Evolutionary conservation across 169 alveolate genomes (phyloP), one percentile per base, ranked within the genome.

Genomic region (Plasmodium inui): DNA sequence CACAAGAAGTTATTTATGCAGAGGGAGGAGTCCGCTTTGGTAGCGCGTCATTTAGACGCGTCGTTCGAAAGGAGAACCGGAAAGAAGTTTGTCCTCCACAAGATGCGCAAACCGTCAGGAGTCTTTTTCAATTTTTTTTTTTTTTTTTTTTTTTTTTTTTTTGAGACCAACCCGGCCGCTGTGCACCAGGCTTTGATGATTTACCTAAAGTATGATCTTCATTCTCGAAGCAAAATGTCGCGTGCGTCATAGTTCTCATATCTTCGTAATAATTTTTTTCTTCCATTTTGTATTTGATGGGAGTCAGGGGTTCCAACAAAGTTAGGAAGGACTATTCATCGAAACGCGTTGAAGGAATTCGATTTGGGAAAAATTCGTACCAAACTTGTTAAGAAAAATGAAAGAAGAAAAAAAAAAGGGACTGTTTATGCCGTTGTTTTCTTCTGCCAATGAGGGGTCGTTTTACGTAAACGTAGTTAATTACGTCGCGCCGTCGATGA

Each of bases 151-250:
- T 74, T 74, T 80, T 80, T 39, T 39, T 19, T 19, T 74, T n/a
- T 22, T 46, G n/a, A n/a, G n/a, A n/a, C n/a, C n/a, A n/a, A n/a
- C n/a, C n/a, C n/a, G n/a, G n/a, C n/a, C n/a, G n/a, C n/a, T n/a
- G n/a, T n/a, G n/a, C n/a, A n/a, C n/a, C n/a, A n/a, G n/a, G n/a
- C n/a, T 32, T 37, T 76, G 28, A 30, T 17, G 78, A 81, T 10
- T n/a, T 92, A 92, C 95, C 98, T 46, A 97, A 91, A 7, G 98
- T 97, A 85, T 97, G 98, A 74, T 97, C 98, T 71, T 97, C 98
- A 83, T 96, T 96, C 80, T 96, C 97, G 61, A 97, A 94, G 55
- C 96, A 93, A 85, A 96, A 97, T 22, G 98, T 96, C 12, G 94
- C 94, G 26, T 88, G 94, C 8, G 86, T 88, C 73, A 88, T 37